Evolutionary conservation across 805 yeast genomes (phyloP).

Genomic region (Barnettozyma wickerhamii): DNA sequence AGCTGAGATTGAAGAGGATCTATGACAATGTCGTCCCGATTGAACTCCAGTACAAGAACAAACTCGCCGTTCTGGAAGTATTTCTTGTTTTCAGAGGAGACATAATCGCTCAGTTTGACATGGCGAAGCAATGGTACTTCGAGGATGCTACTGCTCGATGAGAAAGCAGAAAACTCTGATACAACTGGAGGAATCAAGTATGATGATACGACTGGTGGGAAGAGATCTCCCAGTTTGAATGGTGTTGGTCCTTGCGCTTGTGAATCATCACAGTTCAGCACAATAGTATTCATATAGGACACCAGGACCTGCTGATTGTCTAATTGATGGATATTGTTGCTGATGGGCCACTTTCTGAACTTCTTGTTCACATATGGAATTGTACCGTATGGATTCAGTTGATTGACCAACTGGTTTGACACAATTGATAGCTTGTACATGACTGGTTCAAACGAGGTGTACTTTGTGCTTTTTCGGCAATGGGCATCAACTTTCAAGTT

Average conservation of each 20-base stretch:
- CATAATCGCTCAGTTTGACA: constrained; percentile 11
- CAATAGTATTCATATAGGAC: constrained; percentile 18
- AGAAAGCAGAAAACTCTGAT: too few species aligned
- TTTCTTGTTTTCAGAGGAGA: constrained; percentile 2
- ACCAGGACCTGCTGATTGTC: constrained; percentile 17
- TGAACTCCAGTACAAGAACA: constrained; percentile 22
- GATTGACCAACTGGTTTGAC: constrained; percentile 12
- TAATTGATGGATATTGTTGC: constrained; percentile 21
- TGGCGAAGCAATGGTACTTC: constrained; percentile 14
- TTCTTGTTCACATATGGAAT: constrained; percentile 13
- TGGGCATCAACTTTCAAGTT: constrained; percentile 14
- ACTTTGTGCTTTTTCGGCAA: constrained; percentile 7
- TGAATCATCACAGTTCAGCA: constrained; percentile 13
- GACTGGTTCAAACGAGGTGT: constrained; percentile 11
- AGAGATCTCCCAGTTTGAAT: constrained; percentile 5
- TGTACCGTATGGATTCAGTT: constrained; percentile 15
- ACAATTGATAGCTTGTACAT: constrained; percentile 22
- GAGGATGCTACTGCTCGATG: too few species aligned
- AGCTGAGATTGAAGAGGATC: constrained; percentile 18
- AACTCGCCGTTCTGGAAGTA: constrained; percentile 9
- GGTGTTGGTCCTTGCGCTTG: neutral
- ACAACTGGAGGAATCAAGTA: constrained; percentile 19
- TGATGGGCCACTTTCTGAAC: constrained; percentile 22
- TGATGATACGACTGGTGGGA: constrained; percentile 16
- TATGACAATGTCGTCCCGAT: constrained; percentile 14